Conservation (phyloP, 2,329 filamentous ascomycete species). For the Aureobasidium namibiae region DNA sequence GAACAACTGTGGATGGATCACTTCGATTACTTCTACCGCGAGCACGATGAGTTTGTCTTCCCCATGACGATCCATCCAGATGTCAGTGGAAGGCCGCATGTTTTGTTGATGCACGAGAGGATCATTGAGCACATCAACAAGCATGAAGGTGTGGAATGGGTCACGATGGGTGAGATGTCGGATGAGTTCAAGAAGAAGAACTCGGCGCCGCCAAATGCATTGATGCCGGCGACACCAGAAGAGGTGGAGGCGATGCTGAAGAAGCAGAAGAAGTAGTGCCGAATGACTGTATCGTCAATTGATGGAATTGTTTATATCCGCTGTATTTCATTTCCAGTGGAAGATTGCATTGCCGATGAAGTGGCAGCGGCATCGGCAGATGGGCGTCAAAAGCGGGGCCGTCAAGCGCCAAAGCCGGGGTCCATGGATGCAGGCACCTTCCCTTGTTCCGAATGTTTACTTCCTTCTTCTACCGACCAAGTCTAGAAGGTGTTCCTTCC, state of each 20-base stretch:
- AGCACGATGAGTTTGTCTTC: conserved; percentile 69
- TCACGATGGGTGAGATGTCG: conserved; percentile 60
- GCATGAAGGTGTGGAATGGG: conserved; percentile 52
- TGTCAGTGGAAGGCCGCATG: conserved; percentile 61
- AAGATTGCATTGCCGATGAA: background rate
- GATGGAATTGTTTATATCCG: too few relatives aligned
- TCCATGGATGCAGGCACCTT: background rate
- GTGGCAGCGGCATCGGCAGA: background rate
- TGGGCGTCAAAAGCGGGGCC: background rate
- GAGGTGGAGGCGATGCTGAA: conserved; percentile 39
- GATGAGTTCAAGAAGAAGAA: conserved; percentile 64
- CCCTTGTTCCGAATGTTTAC: background rate
- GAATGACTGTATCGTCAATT: too few relatives aligned
- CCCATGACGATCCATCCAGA: conserved; percentile 65
- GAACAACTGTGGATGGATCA: conserved; percentile 58
- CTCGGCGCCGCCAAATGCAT: conserved; percentile 43
- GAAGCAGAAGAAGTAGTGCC: background rate
- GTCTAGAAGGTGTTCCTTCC: background rate
- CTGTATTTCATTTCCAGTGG: background rate
- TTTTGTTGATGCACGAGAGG: conserved; percentile 60
- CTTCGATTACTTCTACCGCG: conserved; percentile 65
- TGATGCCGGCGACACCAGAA: conserved; percentile 48
- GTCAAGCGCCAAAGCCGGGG: background rate
- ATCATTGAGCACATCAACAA: conserved; percentile 52
- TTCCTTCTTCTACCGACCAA: background rate